phyloP scores from a whole-genome alignment of 345 rosid genomes.

The Lepidium sativum region DNA sequence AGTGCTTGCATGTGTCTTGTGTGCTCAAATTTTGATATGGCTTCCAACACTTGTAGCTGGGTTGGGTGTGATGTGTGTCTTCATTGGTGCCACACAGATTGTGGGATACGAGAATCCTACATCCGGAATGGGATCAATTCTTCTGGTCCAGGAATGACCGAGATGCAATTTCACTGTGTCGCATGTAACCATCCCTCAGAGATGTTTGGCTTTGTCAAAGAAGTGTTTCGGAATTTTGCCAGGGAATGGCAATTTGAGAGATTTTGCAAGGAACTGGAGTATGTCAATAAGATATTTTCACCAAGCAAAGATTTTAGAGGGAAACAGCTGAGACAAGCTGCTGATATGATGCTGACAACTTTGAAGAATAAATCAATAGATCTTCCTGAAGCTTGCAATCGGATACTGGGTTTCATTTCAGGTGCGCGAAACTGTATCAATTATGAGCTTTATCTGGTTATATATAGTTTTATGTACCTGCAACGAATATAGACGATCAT shows the following conservation, averaged over 20 bases:
- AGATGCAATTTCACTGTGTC: conserved; percentile 89
- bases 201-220: conserved; percentile 98
- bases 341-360: conserved; percentile 52
- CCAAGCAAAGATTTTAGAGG: conserved; percentile 85
- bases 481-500: background rate
- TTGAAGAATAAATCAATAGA: conserved; percentile 47
- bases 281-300: conserved; percentile 75
- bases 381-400: conserved; percentile 51
- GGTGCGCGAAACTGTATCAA: conserved; percentile 34
- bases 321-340: conserved; percentile 64
- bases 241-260: conserved; percentile 66
- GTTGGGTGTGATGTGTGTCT: conserved; percentile 97
- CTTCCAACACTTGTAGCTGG: conserved; percentile 94
- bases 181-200: conserved; percentile 98
- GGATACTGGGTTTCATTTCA: conserved; percentile 52
- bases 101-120: conserved; percentile 67
- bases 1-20: conserved; percentile 93
- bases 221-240: conserved; percentile 77
- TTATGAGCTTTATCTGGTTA: background rate
- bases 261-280: conserved; percentile 71
- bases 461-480: background rate
- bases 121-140: conserved; percentile 72
- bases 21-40: conserved; percentile 90
- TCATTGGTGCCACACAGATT: conserved; percentile 97
- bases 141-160: conserved; percentile 49